Evolutionary conservation across 148 eudicot genomes (phyloP), one percentile per base, ranked within the genome.

Genomic region (Rhododendron molle): DNA sequence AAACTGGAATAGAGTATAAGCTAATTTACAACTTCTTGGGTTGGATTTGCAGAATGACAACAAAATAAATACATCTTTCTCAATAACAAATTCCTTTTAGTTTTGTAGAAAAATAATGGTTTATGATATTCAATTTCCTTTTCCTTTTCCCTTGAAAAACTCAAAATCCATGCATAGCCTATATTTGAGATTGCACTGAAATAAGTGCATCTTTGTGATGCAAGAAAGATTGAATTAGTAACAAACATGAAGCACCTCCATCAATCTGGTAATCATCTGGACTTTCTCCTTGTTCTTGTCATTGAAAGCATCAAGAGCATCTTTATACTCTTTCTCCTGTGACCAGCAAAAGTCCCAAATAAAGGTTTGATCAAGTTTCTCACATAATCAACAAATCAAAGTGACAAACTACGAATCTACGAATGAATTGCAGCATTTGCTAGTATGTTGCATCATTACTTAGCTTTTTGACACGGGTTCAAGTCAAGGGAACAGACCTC

Each of bases 211-310:
- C 15, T 50, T 34, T 80, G 34, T 49, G 21, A 36, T 49, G 52
- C 13, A 65, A 80, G 26, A 72, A 32, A 30, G 43, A 34, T 50
- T 58, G 32, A 43, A 80, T 50, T 15, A 80, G 43, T 15, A 54
- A 81, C 20, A 81, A 72, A 58, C 40, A 73, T 50, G 73, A 54
- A 71, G 86, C 86, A 96, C 99, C 99, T 94, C 99, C 87, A 96
- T 96, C 80, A 96, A 89, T 93, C 91, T 93, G 88, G 95, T 93
- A 23, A 96, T 91, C 15, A 96, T 93, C 86, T 93, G 96, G 23
- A 90, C 96, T 92, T 96, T 96, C 50, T 96, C 98, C 86, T 94
- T 96, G 98, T 96, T 94, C 93, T 93, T 96, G 20, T 94, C 98
- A 78, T 92, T 96, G 91, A 96, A 94, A 46, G 95, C 93, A 67